Percentiles rank a stretch among this genome's conserved stretches.
Conservation (phyloP, 1,139 yeast species). For the Debaryomyces subglobosus region DNA sequence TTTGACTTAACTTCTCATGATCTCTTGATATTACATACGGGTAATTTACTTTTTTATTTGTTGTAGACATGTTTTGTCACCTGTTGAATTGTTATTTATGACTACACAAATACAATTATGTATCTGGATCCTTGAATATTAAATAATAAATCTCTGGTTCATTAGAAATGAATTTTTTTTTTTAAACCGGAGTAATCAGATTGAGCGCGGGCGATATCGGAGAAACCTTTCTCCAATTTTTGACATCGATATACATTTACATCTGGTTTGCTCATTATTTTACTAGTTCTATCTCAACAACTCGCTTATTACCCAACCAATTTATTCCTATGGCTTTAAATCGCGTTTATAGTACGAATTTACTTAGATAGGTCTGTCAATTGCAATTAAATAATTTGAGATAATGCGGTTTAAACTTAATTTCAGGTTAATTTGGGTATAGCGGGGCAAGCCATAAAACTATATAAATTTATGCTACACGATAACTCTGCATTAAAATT, state of each 20-base stretch:
- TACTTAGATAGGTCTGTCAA: background rate
- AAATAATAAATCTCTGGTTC: background rate
- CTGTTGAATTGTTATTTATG: slow-evolving; percentile 41
- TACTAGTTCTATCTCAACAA: background rate
- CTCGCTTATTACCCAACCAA: background rate
- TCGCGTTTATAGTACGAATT: background rate
- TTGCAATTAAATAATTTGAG: background rate
- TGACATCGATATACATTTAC: background rate
- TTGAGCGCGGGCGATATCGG: slow-evolving; percentile 1
- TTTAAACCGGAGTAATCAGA: background rate
- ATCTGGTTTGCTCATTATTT: background rate
- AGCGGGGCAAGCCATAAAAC: background rate
- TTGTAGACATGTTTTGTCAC: slow-evolving; percentile 39
- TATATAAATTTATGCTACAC: no score
- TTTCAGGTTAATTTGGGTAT: background rate
- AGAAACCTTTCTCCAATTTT: slow-evolving; percentile 2
- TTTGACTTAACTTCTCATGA: background rate
- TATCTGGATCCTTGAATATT: background rate
- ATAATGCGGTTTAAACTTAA: background rate
- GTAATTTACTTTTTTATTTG: slow-evolving; percentile 23
- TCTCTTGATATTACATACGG: slow-evolving; percentile 10
- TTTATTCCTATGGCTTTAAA: background rate
- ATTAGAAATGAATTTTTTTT: background rate
- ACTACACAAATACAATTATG: slow-evolving; percentile 32
- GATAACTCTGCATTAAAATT: background rate